phyloP scores from a whole-genome alignment of 2,329 filamentous ascomycete genomes.

The Shiraia sp. region DNA sequence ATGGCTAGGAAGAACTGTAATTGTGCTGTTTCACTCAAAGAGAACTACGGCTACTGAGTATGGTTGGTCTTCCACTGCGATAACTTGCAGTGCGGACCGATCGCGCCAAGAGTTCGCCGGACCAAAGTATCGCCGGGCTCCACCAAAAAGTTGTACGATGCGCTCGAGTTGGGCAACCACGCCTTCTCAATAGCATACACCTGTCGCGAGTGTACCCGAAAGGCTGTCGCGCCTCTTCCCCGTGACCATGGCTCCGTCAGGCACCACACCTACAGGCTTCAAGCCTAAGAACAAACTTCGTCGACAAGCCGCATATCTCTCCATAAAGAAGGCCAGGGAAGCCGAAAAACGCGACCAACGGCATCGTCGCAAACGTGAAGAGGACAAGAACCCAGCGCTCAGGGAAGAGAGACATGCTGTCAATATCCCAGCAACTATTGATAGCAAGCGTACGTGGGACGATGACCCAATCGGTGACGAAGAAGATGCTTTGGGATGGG shows the following conservation, averaged over 20 bases:
- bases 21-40: too few relatives aligned
- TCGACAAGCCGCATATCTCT: slow-evolving; percentile 76
- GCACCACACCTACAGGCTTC: slow-evolving; percentile 53
- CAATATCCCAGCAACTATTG: slow-evolving; percentile 67
- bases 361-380: slow-evolving; percentile 79
- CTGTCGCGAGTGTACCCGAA: too few relatives aligned
- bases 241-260: slow-evolving; percentile 54
- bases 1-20: not conserved
- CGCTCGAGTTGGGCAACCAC: too few relatives aligned
- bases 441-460: slow-evolving; percentile 74
- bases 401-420: slow-evolving; percentile 72
- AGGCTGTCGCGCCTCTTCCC: too few relatives aligned
- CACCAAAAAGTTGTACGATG: slow-evolving; percentile 17
- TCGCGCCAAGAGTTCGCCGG: slow-evolving; percentile 19
- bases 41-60: too few relatives aligned
- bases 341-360: slow-evolving; percentile 75
- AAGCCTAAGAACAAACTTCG: slow-evolving; percentile 76
- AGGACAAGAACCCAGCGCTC: slow-evolving; percentile 79
- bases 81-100: slow-evolving; percentile 12
- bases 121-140: slow-evolving; percentile 16
- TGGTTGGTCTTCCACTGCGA: slow-evolving; percentile 18
- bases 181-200: slow-evolving; percentile 1
- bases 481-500: slow-evolving; percentile 49
- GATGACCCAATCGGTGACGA: slow-evolving; percentile 58
- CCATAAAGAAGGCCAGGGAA: slow-evolving; percentile 76